Percentiles rank a stretch among this genome's conserved stretches.
phyloP scores from a whole-genome alignment of 192 early-diverging fungal species.

The Coemansia sp. region DNA sequence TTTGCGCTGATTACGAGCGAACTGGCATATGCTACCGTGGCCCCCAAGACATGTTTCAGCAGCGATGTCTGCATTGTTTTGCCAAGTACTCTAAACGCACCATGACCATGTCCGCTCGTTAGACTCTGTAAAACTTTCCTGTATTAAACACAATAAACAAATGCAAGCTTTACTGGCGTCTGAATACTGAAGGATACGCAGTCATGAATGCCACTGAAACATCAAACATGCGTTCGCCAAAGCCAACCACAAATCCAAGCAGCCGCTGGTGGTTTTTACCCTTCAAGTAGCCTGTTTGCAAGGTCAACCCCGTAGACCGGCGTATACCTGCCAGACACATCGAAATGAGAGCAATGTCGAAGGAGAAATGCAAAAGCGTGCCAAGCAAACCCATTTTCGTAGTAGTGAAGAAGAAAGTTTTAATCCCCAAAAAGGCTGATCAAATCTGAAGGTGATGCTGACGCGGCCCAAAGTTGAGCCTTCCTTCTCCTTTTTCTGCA shows the following conservation, averaged over 20 bases:
- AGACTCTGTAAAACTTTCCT: background rate
- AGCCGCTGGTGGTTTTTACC: slow-evolving; percentile 42
- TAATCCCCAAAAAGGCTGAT: slow-evolving; percentile 7
- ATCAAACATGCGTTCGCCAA: slow-evolving; percentile 47
- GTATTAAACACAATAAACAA: background rate
- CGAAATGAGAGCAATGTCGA: slow-evolving; percentile 40
- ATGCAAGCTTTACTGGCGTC: slow-evolving; percentile 19
- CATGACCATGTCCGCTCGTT: slow-evolving; percentile 15
- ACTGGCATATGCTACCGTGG: slow-evolving; percentile 30
- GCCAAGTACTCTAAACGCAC: slow-evolving; percentile 36
- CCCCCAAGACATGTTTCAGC: slow-evolving; percentile 20
- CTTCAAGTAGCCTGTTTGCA: slow-evolving; percentile 21
- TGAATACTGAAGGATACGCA: slow-evolving; percentile 44
- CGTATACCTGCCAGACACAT: slow-evolving; percentile 50
- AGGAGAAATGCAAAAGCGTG: slow-evolving; percentile 34
- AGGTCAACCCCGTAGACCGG: slow-evolving; percentile 43
- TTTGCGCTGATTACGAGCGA: slow-evolving; percentile 34
- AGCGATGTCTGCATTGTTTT: slow-evolving; percentile 42
- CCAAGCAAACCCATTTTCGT: slow-evolving; percentile 42
- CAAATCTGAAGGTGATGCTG: slow-evolving; percentile 18
- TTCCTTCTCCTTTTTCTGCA: slow-evolving; percentile 1
- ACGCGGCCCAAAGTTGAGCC: slow-evolving; percentile 5
- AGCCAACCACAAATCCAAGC: slow-evolving; percentile 37
- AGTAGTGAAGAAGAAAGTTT: background rate
- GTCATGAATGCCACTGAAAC: slow-evolving; percentile 48